Percentiles rank a stretch among this genome's conserved stretches.
phyloP scores from a whole-genome alignment of 192 early-diverging fungal genomes.

The Gryganskiella cystojenkinii region DNA sequence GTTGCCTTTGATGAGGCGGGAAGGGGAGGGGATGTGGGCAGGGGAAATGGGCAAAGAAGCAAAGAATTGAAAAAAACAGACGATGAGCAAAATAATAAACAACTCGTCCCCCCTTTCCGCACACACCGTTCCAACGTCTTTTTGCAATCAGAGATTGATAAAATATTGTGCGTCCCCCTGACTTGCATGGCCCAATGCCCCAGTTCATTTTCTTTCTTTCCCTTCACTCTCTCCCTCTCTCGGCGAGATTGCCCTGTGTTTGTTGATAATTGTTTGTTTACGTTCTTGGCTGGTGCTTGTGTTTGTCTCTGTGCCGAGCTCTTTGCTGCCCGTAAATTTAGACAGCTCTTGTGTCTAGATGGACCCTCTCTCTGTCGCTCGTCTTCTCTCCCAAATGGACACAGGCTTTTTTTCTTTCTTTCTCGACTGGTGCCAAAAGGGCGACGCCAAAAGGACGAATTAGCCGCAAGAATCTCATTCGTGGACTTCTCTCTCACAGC shows the following conservation, averaged over 20 bases:
- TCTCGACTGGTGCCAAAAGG: neutral
- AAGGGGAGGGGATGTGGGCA: neutral
- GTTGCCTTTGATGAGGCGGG: constrained; percentile 1
- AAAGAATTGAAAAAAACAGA: neutral
- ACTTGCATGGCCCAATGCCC: too few species aligned
- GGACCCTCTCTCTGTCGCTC: neutral
- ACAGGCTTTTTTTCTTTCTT: neutral
- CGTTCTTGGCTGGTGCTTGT: too few species aligned
- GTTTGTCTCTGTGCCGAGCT: too few species aligned
- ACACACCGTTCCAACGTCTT: neutral
- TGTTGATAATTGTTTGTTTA: too few species aligned
- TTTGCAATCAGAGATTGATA: too few species aligned
- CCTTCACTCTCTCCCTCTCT: constrained; percentile 12
- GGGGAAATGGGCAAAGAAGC: constrained; percentile 3
- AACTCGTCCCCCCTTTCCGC: neutral
- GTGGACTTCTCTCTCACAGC: too few species aligned
- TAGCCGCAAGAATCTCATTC: too few species aligned
- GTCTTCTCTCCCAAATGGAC: too few species aligned
- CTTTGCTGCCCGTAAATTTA: too few species aligned
- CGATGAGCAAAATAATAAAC: neutral
- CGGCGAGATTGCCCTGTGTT: neutral
- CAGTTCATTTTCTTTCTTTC: neutral
- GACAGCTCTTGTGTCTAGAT: too few species aligned
- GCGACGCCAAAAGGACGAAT: too few species aligned
- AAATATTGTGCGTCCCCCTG: too few species aligned